phyloP scores from a whole-genome alignment of 768 basidiomycete species.

The Jaapia argillacea region DNA sequence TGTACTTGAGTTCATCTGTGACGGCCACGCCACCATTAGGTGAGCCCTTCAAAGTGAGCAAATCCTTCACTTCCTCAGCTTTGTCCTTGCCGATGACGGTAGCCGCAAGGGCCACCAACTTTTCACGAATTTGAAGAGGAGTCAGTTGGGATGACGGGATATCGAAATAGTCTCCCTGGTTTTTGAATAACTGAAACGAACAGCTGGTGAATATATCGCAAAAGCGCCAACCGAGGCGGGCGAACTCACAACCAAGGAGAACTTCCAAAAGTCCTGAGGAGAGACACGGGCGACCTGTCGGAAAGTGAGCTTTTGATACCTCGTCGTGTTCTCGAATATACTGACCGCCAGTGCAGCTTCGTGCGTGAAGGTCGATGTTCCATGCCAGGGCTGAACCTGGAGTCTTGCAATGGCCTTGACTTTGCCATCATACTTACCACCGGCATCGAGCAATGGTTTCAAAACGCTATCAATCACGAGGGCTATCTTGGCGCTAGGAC shows the following conservation, averaged over 20 bases:
- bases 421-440: conserved; percentile 59
- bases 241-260: conserved; percentile 47
- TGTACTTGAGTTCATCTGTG: conserved; percentile 83
- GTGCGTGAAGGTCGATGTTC: conserved; percentile 60
- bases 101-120: conserved; percentile 51
- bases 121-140: conserved; percentile 63
- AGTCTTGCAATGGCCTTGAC: conserved; percentile 64
- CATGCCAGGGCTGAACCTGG: conserved; percentile 79
- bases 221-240: background rate
- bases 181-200: conserved; percentile 67
- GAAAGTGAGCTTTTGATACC: background rate
- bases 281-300: conserved; percentile 54
- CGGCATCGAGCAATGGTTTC: conserved; percentile 44
- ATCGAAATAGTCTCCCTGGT: conserved; percentile 75
- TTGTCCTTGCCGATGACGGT: conserved; percentile 40
- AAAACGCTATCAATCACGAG: conserved; percentile 49
- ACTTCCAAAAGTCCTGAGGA: conserved; percentile 75
- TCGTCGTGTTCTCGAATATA: background rate
- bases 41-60: conserved; percentile 47
- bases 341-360: conserved; percentile 77
- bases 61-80: conserved; percentile 45
- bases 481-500: conserved; percentile 47
- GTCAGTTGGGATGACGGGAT: conserved; percentile 58
- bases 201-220: background rate
- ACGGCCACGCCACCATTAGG: conserved; percentile 79